phyloP scores from a whole-genome alignment of 2,329 filamentous ascomycete species.

The Sclerotinia glacialis region DNA sequence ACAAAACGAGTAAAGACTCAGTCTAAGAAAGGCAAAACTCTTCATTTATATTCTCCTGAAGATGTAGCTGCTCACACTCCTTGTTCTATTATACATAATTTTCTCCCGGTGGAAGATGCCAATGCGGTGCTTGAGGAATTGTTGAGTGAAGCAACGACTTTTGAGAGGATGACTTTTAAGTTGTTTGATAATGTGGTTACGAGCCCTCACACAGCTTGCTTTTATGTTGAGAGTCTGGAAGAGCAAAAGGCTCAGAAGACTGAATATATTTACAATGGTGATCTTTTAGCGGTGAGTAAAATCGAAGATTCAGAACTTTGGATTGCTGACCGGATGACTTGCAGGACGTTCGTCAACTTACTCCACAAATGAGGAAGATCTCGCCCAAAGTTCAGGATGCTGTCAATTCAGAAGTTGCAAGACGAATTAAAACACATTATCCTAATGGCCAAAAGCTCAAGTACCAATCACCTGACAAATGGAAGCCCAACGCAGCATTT shows the following conservation, averaged over 20 bases:
- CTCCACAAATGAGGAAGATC: slow-evolving; percentile 69
- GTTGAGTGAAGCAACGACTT: slow-evolving; percentile 68
- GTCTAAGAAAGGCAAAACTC: slow-evolving; percentile 74
- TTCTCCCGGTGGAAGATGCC: slow-evolving; percentile 69
- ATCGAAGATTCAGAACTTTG: slow-evolving; percentile 16
- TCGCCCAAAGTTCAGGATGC: slow-evolving; percentile 67
- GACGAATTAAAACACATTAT: slow-evolving; percentile 66
- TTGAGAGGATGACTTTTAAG: slow-evolving; percentile 71
- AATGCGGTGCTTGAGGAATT: slow-evolving; percentile 73
- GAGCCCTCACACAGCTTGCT: slow-evolving; percentile 78
- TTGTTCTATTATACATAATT: slow-evolving; percentile 90
- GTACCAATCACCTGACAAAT: slow-evolving; percentile 69
- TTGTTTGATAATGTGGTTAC: slow-evolving; percentile 84
- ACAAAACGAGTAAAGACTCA: slow-evolving; percentile 51
- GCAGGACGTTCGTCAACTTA: slow-evolving; percentile 72
- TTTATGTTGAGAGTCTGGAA: slow-evolving; percentile 74
- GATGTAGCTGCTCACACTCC: slow-evolving; percentile 83
- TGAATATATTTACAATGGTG: slow-evolving; percentile 85
- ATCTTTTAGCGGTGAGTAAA: slow-evolving; percentile 57
- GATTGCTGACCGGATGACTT: neutral
- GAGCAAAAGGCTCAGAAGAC: slow-evolving; percentile 68
- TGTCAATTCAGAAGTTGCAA: slow-evolving; percentile 75
- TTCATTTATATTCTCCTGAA: slow-evolving; percentile 77
- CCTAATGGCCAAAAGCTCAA: slow-evolving; percentile 69
- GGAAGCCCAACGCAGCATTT: slow-evolving; percentile 86